Conservation (phyloP, 768 basidiomycete species). For the Piloderma croceum region DNA sequence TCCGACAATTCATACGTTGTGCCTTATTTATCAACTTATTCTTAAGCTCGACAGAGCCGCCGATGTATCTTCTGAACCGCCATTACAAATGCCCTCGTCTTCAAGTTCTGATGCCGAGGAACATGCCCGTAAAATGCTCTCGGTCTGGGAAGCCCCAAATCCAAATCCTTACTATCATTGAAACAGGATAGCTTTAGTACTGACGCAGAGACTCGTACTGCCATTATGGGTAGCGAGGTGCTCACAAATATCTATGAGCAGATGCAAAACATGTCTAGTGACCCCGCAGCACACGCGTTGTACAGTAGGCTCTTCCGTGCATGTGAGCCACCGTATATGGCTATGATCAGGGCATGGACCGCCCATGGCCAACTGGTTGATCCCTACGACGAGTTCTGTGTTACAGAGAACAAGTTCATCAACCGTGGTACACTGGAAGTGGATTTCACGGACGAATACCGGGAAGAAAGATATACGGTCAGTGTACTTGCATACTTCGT, state of each 20-base stretch:
- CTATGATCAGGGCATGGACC: conserved; percentile 85
- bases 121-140: conserved; percentile 83
- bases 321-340: conserved; percentile 84
- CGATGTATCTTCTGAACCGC: conserved; percentile 50
- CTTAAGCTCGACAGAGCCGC: conserved; percentile 68
- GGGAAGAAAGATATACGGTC: conserved; percentile 95
- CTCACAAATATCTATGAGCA: conserved; percentile 82
- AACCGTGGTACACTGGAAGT: conserved; percentile 84
- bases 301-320: conserved; percentile 76
- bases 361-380: conserved; percentile 79
- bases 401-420: conserved; percentile 92
- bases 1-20: conserved; percentile 90
- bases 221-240: conserved; percentile 95
- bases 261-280: conserved; percentile 86
- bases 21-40: conserved; percentile 80
- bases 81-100: conserved; percentile 42
- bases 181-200: conserved; percentile 50
- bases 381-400: conserved; percentile 90
- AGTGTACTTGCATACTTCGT: conserved; percentile 2
- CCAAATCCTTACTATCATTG: conserved; percentile 76
- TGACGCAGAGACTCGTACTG: conserved; percentile 49
- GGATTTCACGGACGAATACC: conserved; percentile 98
- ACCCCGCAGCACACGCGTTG: conserved; percentile 79
- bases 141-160: conserved; percentile 72
- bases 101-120: conserved; percentile 61